phyloP scores from a whole-genome alignment of 257 asterid genomes.

The Avicennia marina region DNA sequence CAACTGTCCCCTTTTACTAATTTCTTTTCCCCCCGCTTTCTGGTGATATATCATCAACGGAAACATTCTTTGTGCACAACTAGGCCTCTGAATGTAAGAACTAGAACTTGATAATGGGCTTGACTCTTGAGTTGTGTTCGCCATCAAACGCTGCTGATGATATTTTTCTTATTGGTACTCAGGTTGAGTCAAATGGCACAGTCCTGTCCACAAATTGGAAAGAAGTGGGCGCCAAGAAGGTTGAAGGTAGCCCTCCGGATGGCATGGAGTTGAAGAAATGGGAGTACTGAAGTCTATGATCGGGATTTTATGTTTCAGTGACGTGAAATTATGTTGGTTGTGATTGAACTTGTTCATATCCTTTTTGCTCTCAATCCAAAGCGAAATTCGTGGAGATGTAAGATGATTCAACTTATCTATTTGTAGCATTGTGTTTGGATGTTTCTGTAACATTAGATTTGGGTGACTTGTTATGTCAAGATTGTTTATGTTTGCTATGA shows the following conservation, averaged over 20 bases:
- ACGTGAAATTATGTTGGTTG: conserved; percentile 6
- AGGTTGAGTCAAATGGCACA: conserved; percentile 93
- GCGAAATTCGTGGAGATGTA: background rate
- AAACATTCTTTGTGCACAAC: no score
- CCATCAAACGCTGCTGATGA: no score
- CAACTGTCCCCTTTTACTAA: conserved; percentile 1
- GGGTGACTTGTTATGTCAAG: no score
- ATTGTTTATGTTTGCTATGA: no score
- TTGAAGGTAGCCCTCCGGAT: conserved; percentile 92
- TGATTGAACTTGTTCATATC: conserved; percentile 16
- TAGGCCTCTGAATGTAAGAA: no score
- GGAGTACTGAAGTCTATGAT: conserved; percentile 61
- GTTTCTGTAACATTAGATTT: background rate
- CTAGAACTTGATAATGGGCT: no score
- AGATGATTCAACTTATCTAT: background rate
- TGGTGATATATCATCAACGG: no score
- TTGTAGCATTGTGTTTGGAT: background rate
- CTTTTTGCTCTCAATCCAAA: background rate
- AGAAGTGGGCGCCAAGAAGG: conserved; percentile 84
- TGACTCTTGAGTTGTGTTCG: no score
- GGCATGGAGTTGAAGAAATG: conserved; percentile 97
- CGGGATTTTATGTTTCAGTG: conserved; percentile 7
- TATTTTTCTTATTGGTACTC: conserved; percentile 4
- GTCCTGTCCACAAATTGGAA: conserved; percentile 95
- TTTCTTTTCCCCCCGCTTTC: no score